Evolutionary conservation across 331 rosid species (phyloP).

Genomic region (Pyracantha coccinea): DNA sequence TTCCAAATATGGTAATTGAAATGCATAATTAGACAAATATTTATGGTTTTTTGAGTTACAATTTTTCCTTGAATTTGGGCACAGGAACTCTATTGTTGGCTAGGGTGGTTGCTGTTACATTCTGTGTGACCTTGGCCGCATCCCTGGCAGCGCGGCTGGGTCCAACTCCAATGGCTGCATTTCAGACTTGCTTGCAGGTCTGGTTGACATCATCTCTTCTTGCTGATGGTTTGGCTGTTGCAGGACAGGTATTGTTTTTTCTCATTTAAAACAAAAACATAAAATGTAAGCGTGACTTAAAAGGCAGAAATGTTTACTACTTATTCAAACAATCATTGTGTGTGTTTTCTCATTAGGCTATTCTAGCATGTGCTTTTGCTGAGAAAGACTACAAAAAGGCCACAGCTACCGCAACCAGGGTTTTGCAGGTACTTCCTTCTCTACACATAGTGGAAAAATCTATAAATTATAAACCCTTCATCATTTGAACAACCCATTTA

Average conservation of each 20-base stretch:
- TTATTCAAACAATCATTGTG: neutral
- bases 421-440: constrained; percentile 38
- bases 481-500: neutral
- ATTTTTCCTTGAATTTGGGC: neutral
- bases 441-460: neutral
- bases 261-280: neutral
- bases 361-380: constrained; percentile 87
- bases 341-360: constrained; percentile 39
- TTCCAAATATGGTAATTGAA: neutral
- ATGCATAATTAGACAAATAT: neutral
- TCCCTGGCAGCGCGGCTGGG: constrained; percentile 91
- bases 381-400: constrained; percentile 74
- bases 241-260: constrained; percentile 55
- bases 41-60: neutral
- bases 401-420: constrained; percentile 48
- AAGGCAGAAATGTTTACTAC: neutral
- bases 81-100: constrained; percentile 67
- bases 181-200: constrained; percentile 89
- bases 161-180: constrained; percentile 89
- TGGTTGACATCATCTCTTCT: constrained; percentile 95
- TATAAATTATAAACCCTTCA: neutral
- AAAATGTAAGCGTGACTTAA: neutral
- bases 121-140: constrained; percentile 85
- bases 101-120: constrained; percentile 90
- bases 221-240: constrained; percentile 91